Evolutionary conservation across 176 grass and related monocot species (phyloP).

Genomic region (Oryza nivara): DNA sequence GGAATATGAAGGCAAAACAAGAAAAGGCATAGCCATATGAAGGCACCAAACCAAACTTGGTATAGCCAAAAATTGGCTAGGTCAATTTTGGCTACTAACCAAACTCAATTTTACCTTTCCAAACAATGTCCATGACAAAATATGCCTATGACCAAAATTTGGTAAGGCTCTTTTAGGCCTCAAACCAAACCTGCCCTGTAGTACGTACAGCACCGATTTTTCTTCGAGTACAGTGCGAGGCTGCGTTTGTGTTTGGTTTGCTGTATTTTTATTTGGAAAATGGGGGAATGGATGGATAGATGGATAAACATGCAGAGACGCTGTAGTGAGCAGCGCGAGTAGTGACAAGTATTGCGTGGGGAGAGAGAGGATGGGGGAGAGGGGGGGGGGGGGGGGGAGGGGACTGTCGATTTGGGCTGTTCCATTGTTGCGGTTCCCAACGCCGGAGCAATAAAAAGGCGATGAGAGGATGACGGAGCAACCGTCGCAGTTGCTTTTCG

Average conservation of each 20-base stretch:
- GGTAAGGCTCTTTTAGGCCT: too few relatives aligned
- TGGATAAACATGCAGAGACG: conserved; percentile 22
- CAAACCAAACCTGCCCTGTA: too few relatives aligned
- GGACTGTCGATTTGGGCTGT: conserved; percentile 25
- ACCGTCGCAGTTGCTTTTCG: not conserved
- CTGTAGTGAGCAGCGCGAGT: conserved; percentile 21
- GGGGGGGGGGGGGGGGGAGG: not conserved
- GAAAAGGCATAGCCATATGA: too few relatives aligned
- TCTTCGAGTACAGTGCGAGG: conserved; percentile 9
- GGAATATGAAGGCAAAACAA: too few relatives aligned
- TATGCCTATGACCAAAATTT: too few relatives aligned
- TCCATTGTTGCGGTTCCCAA: conserved; percentile 44
- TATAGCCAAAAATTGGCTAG: too few relatives aligned
- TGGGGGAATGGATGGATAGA: conserved; percentile 20
- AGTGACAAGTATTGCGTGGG: conserved; percentile 21
- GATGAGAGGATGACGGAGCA: conserved; percentile 12
- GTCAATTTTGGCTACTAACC: too few relatives aligned
- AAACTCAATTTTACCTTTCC: too few relatives aligned
- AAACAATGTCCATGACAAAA: too few relatives aligned
- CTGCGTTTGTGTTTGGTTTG: conserved; percentile 10
- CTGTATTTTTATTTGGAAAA: not conserved
- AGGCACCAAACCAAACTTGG: too few relatives aligned
- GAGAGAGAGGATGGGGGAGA: not conserved
- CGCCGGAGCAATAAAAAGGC: conserved; percentile 3
- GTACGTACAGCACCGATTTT: not conserved